Evolutionary conservation across 2,329 filamentous ascomycete genomes (phyloP), one percentile per base, ranked within the genome.

Genomic region (Curvularia spicifera): DNA sequence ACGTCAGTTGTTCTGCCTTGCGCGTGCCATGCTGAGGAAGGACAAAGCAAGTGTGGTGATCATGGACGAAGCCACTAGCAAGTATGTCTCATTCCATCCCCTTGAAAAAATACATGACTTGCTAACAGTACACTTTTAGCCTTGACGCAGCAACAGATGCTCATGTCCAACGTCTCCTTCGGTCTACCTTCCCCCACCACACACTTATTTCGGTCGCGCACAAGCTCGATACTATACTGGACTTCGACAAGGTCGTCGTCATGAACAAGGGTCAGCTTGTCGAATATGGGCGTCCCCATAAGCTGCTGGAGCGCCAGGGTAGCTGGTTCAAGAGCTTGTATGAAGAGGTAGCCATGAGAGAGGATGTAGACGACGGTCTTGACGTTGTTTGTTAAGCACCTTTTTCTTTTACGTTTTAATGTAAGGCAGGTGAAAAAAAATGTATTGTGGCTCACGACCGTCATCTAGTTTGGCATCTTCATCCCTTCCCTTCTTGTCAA

Each of bases 1-100:
- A 70, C 82, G 82, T 44, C 87, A 90, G 66, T 78, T 90, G 0
- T 87, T 90, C 64, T 86, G 83, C 61, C 79, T 90, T 1, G 87
- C 84, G 0, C 75, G 87, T 0, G 87, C 85, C 0, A 78, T 89
- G 18, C 71, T 89, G 7, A 60, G 68, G 22, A 59, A 50, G n/a
- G 66, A 70, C 37, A 68, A 63, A 29, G 62, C 70, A 0, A 68
- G 60, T 5, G 51, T 76, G 2, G 50, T 76, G 7, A 65, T 76
- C 10, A 57, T 76, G 12, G 74, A 76, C 40, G 74, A 76, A 51
- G 72, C 74, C 18, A 76, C 72, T 2, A 71, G 68, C 63, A 72
- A 71, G 72, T 73, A 63, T 56, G 70, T 66, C 18, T 15, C 28
- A 4, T 10, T 18, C 29, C 1, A 9, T 35, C 5, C 33, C 15